Conservation (phyloP, 768 basidiomycete genomes). For the Mycena crocata region DNA sequence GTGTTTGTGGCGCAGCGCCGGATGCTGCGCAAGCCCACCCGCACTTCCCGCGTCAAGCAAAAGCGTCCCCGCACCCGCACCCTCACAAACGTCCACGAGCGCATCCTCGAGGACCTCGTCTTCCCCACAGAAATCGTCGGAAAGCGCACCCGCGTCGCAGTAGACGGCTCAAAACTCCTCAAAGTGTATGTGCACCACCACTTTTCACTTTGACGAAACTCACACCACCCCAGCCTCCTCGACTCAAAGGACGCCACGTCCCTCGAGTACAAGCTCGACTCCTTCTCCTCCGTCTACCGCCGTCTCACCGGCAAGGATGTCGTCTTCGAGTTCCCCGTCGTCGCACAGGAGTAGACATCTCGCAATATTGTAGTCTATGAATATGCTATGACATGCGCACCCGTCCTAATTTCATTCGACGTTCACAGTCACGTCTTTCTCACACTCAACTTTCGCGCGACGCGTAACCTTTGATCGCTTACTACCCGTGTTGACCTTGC, state of each 20-base stretch:
- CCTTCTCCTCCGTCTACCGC: constrained; percentile 97
- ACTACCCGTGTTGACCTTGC: too few relatives aligned
- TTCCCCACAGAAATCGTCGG: constrained; percentile 99
- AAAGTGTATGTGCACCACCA: constrained; percentile 84
- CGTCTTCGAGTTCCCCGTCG: constrained; percentile 90
- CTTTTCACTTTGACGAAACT: neutral
- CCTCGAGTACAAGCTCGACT: constrained; percentile 99
- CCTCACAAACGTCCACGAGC: constrained; percentile 96
- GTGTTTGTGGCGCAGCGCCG: constrained; percentile 99
- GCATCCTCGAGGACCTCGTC: constrained; percentile 98
- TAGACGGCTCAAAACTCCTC: constrained; percentile 94
- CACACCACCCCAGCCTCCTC: constrained; percentile 75
- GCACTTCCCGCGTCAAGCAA: constrained; percentile 92
- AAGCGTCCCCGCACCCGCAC: constrained; percentile 98
- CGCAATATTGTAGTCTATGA: constrained; percentile 31
- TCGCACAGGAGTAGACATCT: constrained; percentile 71
- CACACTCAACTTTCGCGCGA: too few relatives aligned
- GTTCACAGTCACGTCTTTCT: too few relatives aligned
- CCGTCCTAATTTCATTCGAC: too few relatives aligned
- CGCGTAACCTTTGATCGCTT: too few relatives aligned
- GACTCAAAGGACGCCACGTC: constrained; percentile 98
- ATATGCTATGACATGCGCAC: constrained; percentile 25
- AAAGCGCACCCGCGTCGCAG: constrained; percentile 94
- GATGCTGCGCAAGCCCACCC: constrained; percentile 97
- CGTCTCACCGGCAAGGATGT: constrained; percentile 97